Evolutionary conservation across 441 rosid species (phyloP).

Genomic region (Brassica hybrid): DNA sequence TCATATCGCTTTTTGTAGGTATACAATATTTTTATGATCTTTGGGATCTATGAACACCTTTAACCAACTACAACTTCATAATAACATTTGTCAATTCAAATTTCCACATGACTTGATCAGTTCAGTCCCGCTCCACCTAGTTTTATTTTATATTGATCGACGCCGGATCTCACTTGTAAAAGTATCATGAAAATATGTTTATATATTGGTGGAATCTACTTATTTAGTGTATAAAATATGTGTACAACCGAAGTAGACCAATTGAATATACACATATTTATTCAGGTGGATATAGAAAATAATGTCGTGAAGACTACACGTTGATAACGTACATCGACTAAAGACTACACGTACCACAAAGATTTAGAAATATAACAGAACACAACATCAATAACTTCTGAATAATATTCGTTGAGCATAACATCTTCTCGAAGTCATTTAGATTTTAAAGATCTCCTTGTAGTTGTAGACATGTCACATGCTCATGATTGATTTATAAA

Average conservation of each 20-base stretch:
- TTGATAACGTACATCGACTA: neutral
- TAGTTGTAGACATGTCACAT: slow-evolving; percentile 42
- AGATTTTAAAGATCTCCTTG: neutral
- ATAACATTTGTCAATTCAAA: neutral
- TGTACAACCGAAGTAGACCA: neutral
- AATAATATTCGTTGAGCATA: neutral
- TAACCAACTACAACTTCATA: neutral
- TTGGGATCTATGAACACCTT: slow-evolving; percentile 26
- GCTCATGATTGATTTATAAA: slow-evolving; percentile 34
- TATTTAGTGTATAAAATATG: neutral
- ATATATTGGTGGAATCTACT: neutral
- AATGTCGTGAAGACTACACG: neutral
- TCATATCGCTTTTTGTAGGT: slow-evolving; percentile 9
- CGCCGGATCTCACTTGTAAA: neutral
- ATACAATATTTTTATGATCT: neutral
- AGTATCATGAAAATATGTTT: neutral
- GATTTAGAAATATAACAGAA: neutral
- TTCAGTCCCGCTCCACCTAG: neutral
- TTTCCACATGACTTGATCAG: neutral
- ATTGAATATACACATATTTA: neutral
- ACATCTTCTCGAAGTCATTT: slow-evolving; percentile 10
- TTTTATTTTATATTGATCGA: neutral
- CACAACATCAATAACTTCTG: neutral
- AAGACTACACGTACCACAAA: neutral
- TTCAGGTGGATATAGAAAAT: neutral